Evolutionary conservation across 2,329 filamentous ascomycete species (phyloP).

Genomic region (Nemania sp.): DNA sequence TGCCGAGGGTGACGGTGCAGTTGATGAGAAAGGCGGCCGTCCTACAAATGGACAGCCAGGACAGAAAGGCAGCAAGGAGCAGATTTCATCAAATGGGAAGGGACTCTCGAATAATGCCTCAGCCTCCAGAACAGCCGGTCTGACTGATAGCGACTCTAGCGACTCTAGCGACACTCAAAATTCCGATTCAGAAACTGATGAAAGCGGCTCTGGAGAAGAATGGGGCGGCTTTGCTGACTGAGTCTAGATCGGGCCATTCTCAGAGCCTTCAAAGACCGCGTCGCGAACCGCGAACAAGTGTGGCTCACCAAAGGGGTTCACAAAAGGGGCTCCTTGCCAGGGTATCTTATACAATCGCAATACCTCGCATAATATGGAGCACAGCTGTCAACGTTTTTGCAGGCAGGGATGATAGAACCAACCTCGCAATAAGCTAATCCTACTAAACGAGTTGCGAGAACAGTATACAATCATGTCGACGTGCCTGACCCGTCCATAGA

Average conservation of each 20-base stretch:
- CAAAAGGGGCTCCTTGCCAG: background rate
- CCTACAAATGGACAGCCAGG: conserved; percentile 12
- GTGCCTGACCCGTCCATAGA: no score
- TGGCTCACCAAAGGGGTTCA: background rate
- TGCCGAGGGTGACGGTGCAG: conserved; percentile 37
- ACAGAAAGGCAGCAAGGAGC: background rate
- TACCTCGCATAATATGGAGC: no score
- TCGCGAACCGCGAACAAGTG: background rate
- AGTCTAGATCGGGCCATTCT: conserved; percentile 1
- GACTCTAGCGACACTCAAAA: conserved; percentile 24
- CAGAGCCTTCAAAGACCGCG: background rate
- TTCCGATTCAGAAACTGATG: conserved; percentile 27
- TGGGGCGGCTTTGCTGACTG: conserved; percentile 43
- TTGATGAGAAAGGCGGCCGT: conserved; percentile 25
- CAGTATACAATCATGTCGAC: no score
- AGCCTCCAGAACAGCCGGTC: background rate
- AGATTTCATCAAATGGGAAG: background rate
- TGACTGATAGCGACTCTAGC: background rate
- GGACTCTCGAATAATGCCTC: background rate
- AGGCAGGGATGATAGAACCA: no score
- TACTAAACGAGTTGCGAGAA: no score
- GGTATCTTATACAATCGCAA: background rate
- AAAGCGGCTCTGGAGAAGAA: conserved; percentile 29
- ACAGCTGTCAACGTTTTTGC: no score
- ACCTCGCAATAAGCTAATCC: no score